Percentiles rank a stretch among this genome's conserved stretches.
Conservation (phyloP, 257 asterid species). For the Lavandula angustifolia region DNA sequence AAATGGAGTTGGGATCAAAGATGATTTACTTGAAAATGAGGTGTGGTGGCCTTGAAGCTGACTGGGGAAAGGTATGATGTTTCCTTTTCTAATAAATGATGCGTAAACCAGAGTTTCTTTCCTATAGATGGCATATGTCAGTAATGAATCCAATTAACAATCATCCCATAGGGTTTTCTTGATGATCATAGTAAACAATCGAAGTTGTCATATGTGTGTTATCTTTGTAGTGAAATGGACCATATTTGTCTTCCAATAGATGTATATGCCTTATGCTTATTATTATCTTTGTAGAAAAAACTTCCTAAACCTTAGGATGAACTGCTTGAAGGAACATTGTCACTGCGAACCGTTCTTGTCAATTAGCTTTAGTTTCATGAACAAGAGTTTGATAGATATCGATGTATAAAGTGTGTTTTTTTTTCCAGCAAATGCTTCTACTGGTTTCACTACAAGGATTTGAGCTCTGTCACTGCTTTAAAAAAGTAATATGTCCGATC, state of each 20-base stretch:
- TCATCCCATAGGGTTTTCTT: constrained; percentile 17
- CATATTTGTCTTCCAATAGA: not conserved
- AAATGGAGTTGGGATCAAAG: constrained; percentile 78
- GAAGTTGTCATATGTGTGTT: not conserved
- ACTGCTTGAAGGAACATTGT: not conserved
- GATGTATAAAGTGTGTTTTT: constrained; percentile 2
- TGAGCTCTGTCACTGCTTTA: constrained; percentile 1
- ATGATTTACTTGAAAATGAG: constrained; percentile 98
- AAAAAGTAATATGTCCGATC: not conserved
- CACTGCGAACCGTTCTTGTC: not conserved
- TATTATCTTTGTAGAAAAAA: not conserved
- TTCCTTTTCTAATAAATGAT: constrained; percentile 22
- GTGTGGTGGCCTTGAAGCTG: constrained; percentile 84
- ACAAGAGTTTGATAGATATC: not conserved
- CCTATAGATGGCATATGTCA: not conserved
- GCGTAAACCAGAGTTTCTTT: constrained; percentile 3
- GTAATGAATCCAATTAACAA: not conserved
- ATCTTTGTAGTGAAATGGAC: not conserved
- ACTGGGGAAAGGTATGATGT: constrained; percentile 90
- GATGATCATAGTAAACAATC: not conserved
- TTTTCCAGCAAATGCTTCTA: too few species aligned
- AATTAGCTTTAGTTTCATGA: constrained; percentile 9
- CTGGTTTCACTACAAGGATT: not conserved
- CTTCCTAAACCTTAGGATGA: constrained; percentile 7
- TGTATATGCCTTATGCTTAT: not conserved